Base-by-base conservation (phyloP, 305 asterid species). In the Fraxinus xanthoxyloides region DNA sequence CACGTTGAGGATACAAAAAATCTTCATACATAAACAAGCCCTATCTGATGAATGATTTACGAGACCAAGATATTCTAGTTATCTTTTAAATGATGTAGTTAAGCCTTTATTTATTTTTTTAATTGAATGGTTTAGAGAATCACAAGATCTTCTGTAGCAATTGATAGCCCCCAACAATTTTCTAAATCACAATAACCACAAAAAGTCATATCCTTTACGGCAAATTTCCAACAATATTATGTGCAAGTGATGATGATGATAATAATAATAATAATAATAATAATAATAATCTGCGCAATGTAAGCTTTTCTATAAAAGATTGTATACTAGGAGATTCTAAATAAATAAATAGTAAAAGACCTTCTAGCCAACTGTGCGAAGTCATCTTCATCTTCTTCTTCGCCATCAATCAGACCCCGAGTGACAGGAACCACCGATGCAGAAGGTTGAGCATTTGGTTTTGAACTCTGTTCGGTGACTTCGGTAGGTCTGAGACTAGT, bases 341-440 rank as follows among this genome's bases (percentile, higher is more conserved):
- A 23, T 35, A 12, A 3, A 10, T 2, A 43, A 23, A 75, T 17
- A 80, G 28, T 56, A 48, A 83, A 9, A 59, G 36, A 93, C 99
- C 99, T 97, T 87, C 97, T 92, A 84, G 98, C 98, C 63, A 97
- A 90, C 87, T 72, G 95, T 12, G 98, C 97, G 80, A 97, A 97
- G 88, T 97, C 99, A 35, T 97, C 99, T 86, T 97, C 99, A 89
- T 97, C 99, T 32, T 95, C 99, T 82, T 38, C 46, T 38, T 93
- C 98, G 82, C 91, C 98, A 43, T 87, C 93, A 72, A 77, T 74
- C 72, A 79, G 85, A 51, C 74, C 84, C 31, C 46, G 77, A 8
- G 84, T 87, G 65, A 80, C 82, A 72, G 90, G 90, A 43, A 77
- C 77, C 77, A 79, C 84, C 4, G 90, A 86, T 5, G 87, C 85